Base-by-base conservation (phyloP, 106 monocot species). In the Acanthochlamys bracteata region DNA sequence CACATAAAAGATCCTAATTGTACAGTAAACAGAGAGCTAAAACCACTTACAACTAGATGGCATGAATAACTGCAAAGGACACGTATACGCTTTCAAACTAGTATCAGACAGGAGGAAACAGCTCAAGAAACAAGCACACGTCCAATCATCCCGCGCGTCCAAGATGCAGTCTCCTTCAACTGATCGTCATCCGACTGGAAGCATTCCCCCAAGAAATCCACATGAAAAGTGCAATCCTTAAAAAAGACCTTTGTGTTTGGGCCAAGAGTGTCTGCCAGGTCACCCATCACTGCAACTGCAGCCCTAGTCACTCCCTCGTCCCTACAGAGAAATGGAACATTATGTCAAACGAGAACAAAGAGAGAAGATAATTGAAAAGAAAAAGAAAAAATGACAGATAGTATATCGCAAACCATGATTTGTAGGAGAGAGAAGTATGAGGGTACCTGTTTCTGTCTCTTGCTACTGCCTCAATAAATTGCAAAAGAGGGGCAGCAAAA, bases 251-350 rank as follows among this genome's bases (percentile, higher is more conserved):
- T 84, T 11, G 71, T 69, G 59, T 81, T 81, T 20, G 80, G 71
- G 0, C 88, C 88, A n/a, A 84, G 78, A 14, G 88, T 67, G 61
- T 88, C 84, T 0, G 84, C 88, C 25, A 88, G 77, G 53, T 88
- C 88, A 3, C 88, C 88, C 57, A 84, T 57, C 39, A 73, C 77
- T 53, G 84, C 84, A 42, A 88, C 73, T 20, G 83, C 88, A 66
- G 88, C 78, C 66, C 78, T 88, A 12, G 83, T 88, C 54, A 84
- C 88, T 20, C 56, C 78, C 12, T 84, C 84, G 53, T 84, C 77
- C 80, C 88, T 88, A 51, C 4, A 45, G 20, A 20, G 47, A 0
- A 42, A 25, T 15, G 56, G 33, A 61, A 16, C n/a, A 8, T 55
- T 15, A 10, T 10, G 10, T 20, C 55, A 55, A 4, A 55, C 49